phyloP scores from a whole-genome alignment of 2,329 filamentous ascomycete species.

The Aspergillus persii region DNA sequence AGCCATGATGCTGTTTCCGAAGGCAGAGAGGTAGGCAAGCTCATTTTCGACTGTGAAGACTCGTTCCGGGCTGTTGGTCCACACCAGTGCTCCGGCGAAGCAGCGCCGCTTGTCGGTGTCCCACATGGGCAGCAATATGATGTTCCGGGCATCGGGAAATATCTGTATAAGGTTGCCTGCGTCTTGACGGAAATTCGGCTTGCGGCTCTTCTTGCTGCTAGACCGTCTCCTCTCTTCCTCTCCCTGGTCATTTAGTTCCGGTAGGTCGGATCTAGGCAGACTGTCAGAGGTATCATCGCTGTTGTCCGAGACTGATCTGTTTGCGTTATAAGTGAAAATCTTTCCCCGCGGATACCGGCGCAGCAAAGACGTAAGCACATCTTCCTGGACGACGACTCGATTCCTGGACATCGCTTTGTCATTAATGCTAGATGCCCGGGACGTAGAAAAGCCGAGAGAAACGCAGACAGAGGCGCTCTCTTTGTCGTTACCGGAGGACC shows the following conservation, averaged over 20 bases:
- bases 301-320: constrained; percentile 24
- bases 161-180: constrained; percentile 21
- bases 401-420: constrained; percentile 5
- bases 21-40: constrained; percentile 28
- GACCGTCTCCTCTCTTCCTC: not conserved
- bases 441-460: constrained; percentile 20
- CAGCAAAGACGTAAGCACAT: constrained; percentile 19
- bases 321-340: constrained; percentile 26
- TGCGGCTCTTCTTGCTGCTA: constrained; percentile 14
- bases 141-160: constrained; percentile 25
- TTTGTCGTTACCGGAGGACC: not conserved
- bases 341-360: constrained; percentile 27
- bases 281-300: constrained; percentile 13
- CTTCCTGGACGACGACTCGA: constrained; percentile 18
- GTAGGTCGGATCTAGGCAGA: not conserved
- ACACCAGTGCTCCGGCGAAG: constrained; percentile 29
- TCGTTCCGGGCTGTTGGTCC: constrained; percentile 27
- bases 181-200: constrained; percentile 15
- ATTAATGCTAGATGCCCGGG: constrained; percentile 15
- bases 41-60: constrained; percentile 28
- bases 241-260: not conserved
- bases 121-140: constrained; percentile 33
- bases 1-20: constrained; percentile 35
- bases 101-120: constrained; percentile 29
- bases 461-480: not conserved